Percentiles rank a stretch among this genome's conserved stretches.
Evolutionary conservation across 164 flowering plant genomes (phyloP).

Genomic region (Aristolochia californica): DNA sequence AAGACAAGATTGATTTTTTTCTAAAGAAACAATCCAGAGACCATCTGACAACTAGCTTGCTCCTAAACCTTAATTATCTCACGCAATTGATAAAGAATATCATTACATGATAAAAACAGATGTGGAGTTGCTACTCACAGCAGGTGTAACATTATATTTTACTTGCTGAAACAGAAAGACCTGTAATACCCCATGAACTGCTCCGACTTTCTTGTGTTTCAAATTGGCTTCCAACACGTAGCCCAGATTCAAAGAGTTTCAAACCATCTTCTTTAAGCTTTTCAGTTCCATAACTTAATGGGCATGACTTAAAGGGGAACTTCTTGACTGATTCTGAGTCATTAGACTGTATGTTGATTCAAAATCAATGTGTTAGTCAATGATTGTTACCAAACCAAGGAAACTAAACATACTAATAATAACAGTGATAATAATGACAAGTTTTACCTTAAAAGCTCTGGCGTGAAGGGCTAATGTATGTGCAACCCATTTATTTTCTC

Average conservation of each 20-base stretch:
- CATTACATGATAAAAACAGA: not conserved
- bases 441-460: constrained; percentile 56
- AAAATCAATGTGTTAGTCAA: not conserved
- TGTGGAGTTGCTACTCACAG: constrained; percentile 40
- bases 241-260: constrained; percentile 59
- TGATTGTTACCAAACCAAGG: not conserved
- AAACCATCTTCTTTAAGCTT: constrained; percentile 87
- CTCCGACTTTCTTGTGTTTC: constrained; percentile 27
- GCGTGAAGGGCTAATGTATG: constrained; percentile 80
- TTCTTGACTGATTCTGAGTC: constrained; percentile 60
- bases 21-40: too few relatives aligned
- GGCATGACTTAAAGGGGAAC: constrained; percentile 89
- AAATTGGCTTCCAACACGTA: constrained; percentile 54
- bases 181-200: constrained; percentile 63
- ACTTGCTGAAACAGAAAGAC: constrained; percentile 79
- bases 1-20: too few relatives aligned
- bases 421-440: not conserved
- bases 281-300: constrained; percentile 67
- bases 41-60: too few relatives aligned
- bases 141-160: constrained; percentile 59
- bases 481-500: constrained; percentile 74
- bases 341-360: constrained; percentile 22
- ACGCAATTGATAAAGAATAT: not conserved
- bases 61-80: too few relatives aligned
- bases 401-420: not conserved